Evolutionary conservation across 805 yeast species (phyloP).

Genomic region (Candida nanaspora): DNA sequence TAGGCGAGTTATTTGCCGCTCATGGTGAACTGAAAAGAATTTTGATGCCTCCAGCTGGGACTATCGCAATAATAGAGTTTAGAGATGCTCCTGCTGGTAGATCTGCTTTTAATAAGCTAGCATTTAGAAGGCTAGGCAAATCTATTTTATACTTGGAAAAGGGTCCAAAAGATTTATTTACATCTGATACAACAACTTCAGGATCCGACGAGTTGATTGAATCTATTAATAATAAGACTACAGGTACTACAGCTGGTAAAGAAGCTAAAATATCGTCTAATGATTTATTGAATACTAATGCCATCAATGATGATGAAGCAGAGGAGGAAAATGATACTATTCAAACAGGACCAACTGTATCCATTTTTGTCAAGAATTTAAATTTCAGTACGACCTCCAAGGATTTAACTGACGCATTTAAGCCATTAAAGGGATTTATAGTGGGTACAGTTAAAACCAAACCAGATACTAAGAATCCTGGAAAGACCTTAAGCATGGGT

Average conservation of each 20-base stretch:
- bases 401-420: slow-evolving; percentile 55
- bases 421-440: slow-evolving; percentile 69
- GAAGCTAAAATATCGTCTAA: slow-evolving; percentile 38
- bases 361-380: slow-evolving; percentile 86
- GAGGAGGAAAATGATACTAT: slow-evolving; percentile 19
- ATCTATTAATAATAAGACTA: slow-evolving; percentile 15
- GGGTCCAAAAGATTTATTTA: slow-evolving; percentile 80
- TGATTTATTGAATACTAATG: slow-evolving; percentile 32
- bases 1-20: slow-evolving; percentile 73
- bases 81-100: slow-evolving; percentile 79
- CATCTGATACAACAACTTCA: slow-evolving; percentile 40
- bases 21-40: slow-evolving; percentile 76
- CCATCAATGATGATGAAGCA: slow-evolving; percentile 27
- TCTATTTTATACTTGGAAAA: slow-evolving; percentile 86
- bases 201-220: slow-evolving; percentile 26
- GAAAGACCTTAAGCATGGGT: slow-evolving; percentile 83
- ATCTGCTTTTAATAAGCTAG: slow-evolving; percentile 79
- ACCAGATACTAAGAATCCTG: slow-evolving; percentile 72
- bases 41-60: slow-evolving; percentile 93
- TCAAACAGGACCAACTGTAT: slow-evolving; percentile 65
- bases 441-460: slow-evolving; percentile 79
- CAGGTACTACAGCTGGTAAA: slow-evolving; percentile 27
- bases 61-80: slow-evolving; percentile 89
- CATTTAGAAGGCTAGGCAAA: slow-evolving; percentile 83
- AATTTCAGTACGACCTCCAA: slow-evolving; percentile 70